Evolutionary conservation across 2,329 filamentous ascomycete species (phyloP).

Genomic region (Alternaria alternata): DNA sequence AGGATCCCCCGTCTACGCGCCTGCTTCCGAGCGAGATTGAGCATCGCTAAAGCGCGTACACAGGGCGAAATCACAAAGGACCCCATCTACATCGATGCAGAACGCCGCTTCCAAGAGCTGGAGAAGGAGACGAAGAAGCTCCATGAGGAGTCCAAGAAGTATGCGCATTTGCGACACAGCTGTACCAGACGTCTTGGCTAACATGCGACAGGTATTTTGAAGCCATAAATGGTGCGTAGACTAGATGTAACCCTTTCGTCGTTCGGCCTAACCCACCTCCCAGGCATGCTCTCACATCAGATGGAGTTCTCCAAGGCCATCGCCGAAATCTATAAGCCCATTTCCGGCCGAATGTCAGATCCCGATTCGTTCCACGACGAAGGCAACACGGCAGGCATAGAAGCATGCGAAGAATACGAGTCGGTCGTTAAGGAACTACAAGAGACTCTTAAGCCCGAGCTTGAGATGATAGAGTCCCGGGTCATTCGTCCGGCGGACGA

Average conservation of each 20-base stretch:
- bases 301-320: conserved; percentile 98
- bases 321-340: conserved; percentile 96
- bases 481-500: conserved; percentile 94
- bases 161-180: conserved; percentile 22
- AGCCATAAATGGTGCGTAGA: conserved; percentile 79
- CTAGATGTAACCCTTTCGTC: not conserved
- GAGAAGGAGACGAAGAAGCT: conserved; percentile 96
- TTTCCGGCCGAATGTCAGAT: conserved; percentile 93
- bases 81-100: conserved; percentile 91
- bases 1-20: conserved; percentile 22
- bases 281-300: conserved; percentile 92
- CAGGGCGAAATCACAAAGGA: conserved; percentile 92
- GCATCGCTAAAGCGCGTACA: conserved; percentile 29
- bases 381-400: conserved; percentile 91
- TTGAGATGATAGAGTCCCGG: conserved; percentile 95
- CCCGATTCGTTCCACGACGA: conserved; percentile 82
- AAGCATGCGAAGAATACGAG: conserved; percentile 96
- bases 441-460: conserved; percentile 84
- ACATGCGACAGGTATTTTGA: conserved; percentile 74
- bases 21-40: conserved; percentile 25
- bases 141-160: conserved; percentile 93
- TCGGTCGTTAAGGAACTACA: conserved; percentile 88
- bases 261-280: conserved; percentile 25
- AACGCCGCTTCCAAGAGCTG: conserved; percentile 91
- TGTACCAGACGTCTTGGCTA: conserved; percentile 18